Evolutionary conservation across 352 stramenopile genomes (phyloP), one percentile per base, ranked within the genome.

Genomic region (Globisporangium iwayamae): DNA sequence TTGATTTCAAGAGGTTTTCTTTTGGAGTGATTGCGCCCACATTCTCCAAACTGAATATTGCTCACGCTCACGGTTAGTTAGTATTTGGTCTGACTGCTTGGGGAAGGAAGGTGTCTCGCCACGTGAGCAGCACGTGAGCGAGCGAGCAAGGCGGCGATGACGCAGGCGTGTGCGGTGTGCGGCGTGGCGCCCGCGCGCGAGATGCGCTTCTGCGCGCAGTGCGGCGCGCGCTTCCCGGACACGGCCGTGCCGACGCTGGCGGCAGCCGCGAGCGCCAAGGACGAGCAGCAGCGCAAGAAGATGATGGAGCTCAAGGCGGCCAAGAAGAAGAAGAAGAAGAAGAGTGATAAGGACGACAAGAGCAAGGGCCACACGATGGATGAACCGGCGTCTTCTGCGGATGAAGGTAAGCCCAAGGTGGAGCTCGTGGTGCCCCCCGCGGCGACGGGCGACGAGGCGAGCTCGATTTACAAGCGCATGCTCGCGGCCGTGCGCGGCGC

Each of bases 381-480:
- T 50, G 62, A 76, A 45, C 45, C 28, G 16, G n/a, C 46, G 13
- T 28, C 20, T 41, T 52, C 45, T 14, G 58, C 43, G 11, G 60
- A 62, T 16, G 54, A 56, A 4, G 4, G 28, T 28, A 50, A 56
- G 18, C n/a, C 28, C n/a, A 43, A 48, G 30, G 30, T 45, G 30
- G 70, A 81, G 59, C 46, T 83, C 20, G 69, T 76, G 4, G 74
- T 91, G 1, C 85, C 85, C 22, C 71, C 75, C 0, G 82, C 82
- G 2, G 85, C 85, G 4, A 73, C 73, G 2, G 85, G 85, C 7
- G 82, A 91, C 43, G 83, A 94, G 61, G 85, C 85, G 6, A 79
- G 79, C 10, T 47, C 75, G 16, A 91, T 94, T 57, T 94, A 94
- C 75, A 92, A 89, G 66, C 72, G 80, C 32, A 87, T 94, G 75